A percentile compares a stretch with the other conserved stretches of the same genome.
Conservation (phyloP, 495 filamentous ascomycete genomes). For the Trichoderma gamsii region DNA sequence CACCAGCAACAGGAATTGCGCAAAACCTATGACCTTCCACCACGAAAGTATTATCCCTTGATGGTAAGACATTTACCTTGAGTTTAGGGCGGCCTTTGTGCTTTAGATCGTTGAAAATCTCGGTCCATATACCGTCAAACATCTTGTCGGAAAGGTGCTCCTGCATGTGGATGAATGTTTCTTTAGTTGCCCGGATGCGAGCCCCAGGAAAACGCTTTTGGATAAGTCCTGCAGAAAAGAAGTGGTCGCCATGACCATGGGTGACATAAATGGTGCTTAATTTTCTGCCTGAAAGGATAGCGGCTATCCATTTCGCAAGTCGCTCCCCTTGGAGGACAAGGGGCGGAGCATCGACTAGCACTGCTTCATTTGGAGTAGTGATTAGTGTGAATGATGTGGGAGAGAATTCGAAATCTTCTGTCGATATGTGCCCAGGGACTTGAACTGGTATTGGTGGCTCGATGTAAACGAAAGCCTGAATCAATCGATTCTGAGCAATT, state of each 20-base stretch:
- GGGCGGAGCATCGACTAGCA: background rate
- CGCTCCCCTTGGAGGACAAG: background rate
- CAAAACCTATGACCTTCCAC: background rate
- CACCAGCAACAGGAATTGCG: conserved; percentile 25
- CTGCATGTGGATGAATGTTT: background rate
- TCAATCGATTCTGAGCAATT: background rate
- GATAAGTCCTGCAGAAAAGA: conserved; percentile 28
- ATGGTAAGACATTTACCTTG: background rate
- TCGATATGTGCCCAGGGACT: background rate
- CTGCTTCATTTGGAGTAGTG: background rate
- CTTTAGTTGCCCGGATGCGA: background rate
- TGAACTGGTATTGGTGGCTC: background rate
- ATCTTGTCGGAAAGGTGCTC: background rate
- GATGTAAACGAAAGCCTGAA: background rate
- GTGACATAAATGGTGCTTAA: conserved; percentile 39
- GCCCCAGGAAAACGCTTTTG: background rate
- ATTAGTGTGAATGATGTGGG: background rate
- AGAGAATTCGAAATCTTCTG: background rate
- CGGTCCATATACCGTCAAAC: conserved; percentile 21
- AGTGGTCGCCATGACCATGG: conserved; percentile 46
- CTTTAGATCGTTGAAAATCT: too few relatives aligned
- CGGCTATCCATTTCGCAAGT: conserved; percentile 30
- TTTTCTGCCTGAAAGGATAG: conserved; percentile 23
- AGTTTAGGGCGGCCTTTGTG: too few relatives aligned
- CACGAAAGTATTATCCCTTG: background rate